Evolutionary conservation across 495 filamentous ascomycete species (phyloP).

Genomic region (Neurospora sp.): DNA sequence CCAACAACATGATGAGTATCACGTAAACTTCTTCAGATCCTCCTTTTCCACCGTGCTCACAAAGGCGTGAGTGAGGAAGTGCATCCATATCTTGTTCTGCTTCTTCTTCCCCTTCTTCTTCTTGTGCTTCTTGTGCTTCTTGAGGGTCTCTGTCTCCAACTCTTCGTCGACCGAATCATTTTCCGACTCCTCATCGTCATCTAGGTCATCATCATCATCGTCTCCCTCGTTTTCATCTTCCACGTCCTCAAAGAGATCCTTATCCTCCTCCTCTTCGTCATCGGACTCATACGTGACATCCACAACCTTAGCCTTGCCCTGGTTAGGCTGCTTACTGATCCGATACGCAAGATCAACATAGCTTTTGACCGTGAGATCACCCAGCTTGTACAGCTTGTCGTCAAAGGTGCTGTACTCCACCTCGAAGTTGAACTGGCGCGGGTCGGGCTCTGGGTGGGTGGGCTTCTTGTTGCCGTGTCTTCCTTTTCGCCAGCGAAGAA

Average conservation of each 20-base stretch:
- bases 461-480: constrained; percentile 48
- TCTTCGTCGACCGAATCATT: constrained; percentile 10
- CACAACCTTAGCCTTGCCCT: constrained; percentile 14
- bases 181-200: background rate
- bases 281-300: background rate
- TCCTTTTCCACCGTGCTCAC: constrained; percentile 56
- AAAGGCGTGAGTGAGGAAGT: constrained; percentile 72
- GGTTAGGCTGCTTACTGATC: constrained; percentile 49
- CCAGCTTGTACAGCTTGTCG: constrained; percentile 64
- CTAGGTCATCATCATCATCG: background rate
- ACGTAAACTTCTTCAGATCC: constrained; percentile 39
- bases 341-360: constrained; percentile 67
- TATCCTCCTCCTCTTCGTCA: constrained; percentile 1
- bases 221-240: background rate
- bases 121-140: no score
- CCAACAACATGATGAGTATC: background rate
- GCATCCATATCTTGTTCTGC: constrained; percentile 55
- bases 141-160: no score
- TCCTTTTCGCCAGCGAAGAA: constrained; percentile 39
- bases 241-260: background rate
- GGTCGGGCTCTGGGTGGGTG: constrained; percentile 36
- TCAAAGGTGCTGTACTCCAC: constrained; percentile 76
- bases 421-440: constrained; percentile 61
- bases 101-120: constrained; percentile 39
- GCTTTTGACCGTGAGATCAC: constrained; percentile 77